Evolutionary conservation across 805 yeast species (phyloP), one percentile per base, ranked within the genome.

Genomic region (Metschnikowia reukaufii): DNA sequence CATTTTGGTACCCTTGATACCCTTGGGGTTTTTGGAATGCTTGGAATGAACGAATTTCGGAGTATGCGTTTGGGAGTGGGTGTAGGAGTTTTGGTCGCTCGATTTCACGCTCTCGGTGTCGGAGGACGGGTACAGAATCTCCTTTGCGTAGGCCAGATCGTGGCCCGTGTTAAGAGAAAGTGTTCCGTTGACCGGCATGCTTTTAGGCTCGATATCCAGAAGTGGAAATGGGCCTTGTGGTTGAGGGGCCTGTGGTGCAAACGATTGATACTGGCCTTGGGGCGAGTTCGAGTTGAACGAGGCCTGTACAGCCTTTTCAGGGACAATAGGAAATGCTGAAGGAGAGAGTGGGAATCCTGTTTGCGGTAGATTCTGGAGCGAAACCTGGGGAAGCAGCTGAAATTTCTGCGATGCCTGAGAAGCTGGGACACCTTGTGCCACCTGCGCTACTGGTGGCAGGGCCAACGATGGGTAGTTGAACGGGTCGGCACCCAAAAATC

Each of bases 21-120:
- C 32, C 23, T 23, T 37, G 6, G 32, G 21, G 10, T 10, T 31
- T 12, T 42, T 45, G n/a, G 45, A 19, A 15, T 39, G 47, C 35
- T 39, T 49, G 12, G 53, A 32, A 29, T 35, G 42, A 15, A 49
- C 33, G 40, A 51, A 49, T 17, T 37, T 36, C 12, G 48, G 36
- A 4, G 39, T 34, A 25, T 25, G 36, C 6, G 18, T 18, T 20
- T 39, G 15, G 6, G 19, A n/a, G 39, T 20, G 36, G 12, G 18
- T 18, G 29, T 39, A 19, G 6, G 19, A n/a, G 39, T 20, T n/a
- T 16, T 37, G 36, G 8, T 23, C 42, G 7, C 10, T 6, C 9
- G 16, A 19, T 15, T 33, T 39, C 12, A 21, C 25, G 13, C 27
- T 12, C 17, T 34, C 43, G 23, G 16, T 25, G 19, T 44, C 43